Conservation (phyloP, 805 yeast species). For the Candida gorgasii region DNA sequence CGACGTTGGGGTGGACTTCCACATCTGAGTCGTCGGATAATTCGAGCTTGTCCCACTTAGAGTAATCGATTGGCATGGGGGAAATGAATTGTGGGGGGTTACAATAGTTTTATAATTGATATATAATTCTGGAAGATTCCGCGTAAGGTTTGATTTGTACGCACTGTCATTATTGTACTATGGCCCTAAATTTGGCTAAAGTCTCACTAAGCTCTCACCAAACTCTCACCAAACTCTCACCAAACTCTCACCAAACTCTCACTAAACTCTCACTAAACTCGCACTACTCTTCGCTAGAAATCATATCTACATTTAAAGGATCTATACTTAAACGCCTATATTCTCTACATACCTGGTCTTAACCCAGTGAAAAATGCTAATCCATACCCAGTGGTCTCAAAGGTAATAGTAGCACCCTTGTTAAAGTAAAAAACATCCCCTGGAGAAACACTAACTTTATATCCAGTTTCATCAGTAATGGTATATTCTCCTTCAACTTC, state of each 20-base stretch:
- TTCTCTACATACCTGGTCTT: conserved; percentile 44
- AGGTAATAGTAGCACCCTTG: conserved; percentile 65
- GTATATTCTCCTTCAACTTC: conserved; percentile 68
- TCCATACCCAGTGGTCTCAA: conserved; percentile 63
- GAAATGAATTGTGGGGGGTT: too few relatives aligned
- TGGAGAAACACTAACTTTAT: conserved; percentile 53
- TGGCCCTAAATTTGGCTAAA: too few relatives aligned
- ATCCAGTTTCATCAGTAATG: conserved; percentile 64
- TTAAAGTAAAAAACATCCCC: conserved; percentile 70
- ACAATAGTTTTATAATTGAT: neutral
- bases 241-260: too few relatives aligned
- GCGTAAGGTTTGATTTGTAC: neutral
- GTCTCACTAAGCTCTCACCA: too few relatives aligned
- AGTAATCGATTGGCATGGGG: conserved; percentile 91
- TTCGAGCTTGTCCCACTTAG: conserved; percentile 97
- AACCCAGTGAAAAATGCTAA: conserved; percentile 63
- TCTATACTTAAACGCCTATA: too few relatives aligned
- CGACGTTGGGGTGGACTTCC: conserved; percentile 98
- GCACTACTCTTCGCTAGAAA: too few relatives aligned
- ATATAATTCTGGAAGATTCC: conserved; percentile 1
- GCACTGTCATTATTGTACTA: too few relatives aligned
- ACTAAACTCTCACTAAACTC: too few relatives aligned
- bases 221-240: too few relatives aligned
- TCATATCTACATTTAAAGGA: too few relatives aligned
- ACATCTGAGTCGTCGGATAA: conserved; percentile 95